Percentiles rank a stretch among this genome's conserved stretches.
phyloP scores from a whole-genome alignment of 164 flowering plant genomes.

The Kalanchoe fedtschenkoi region DNA sequence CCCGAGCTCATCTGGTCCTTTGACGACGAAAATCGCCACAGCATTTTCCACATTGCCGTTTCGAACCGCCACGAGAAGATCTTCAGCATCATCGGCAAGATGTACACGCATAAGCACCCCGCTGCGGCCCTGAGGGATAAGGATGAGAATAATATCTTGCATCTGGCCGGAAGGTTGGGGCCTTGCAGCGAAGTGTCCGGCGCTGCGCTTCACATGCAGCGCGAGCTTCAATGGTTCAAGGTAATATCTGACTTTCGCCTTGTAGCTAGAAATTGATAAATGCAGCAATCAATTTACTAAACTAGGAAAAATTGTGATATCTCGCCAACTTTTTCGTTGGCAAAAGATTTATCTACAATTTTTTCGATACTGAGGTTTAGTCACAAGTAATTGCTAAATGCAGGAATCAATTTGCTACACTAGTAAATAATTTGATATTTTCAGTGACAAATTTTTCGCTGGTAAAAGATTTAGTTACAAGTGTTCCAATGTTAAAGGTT shows the following conservation, averaged over 20 bases:
- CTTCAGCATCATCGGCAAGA: slow-evolving; percentile 1
- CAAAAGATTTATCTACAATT: too few relatives aligned
- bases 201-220: slow-evolving; percentile 9
- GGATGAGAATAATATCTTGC: slow-evolving; percentile 8
- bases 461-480: too few relatives aligned
- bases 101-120: background rate
- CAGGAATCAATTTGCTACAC: too few relatives aligned
- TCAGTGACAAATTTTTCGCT: too few relatives aligned
- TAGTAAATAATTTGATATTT: too few relatives aligned
- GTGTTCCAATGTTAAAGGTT: too few relatives aligned
- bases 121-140: background rate
- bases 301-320: too few relatives aligned
- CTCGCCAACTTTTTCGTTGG: too few relatives aligned
- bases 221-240: slow-evolving; percentile 9
- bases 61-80: background rate
- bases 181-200: slow-evolving; percentile 6
- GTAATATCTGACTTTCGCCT: slow-evolving; percentile 3
- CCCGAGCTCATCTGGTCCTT: slow-evolving; percentile 4
- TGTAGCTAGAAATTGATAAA: too few relatives aligned
- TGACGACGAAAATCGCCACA: slow-evolving; percentile 2
- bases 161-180: slow-evolving; percentile 5
- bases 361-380: too few relatives aligned
- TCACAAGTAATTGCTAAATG: too few relatives aligned
- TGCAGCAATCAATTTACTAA: too few relatives aligned
- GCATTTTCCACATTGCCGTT: slow-evolving; percentile 4